Evolutionary conservation across 2,329 filamentous ascomycete genomes (phyloP).

Genomic region (Aschersonia sp.): DNA sequence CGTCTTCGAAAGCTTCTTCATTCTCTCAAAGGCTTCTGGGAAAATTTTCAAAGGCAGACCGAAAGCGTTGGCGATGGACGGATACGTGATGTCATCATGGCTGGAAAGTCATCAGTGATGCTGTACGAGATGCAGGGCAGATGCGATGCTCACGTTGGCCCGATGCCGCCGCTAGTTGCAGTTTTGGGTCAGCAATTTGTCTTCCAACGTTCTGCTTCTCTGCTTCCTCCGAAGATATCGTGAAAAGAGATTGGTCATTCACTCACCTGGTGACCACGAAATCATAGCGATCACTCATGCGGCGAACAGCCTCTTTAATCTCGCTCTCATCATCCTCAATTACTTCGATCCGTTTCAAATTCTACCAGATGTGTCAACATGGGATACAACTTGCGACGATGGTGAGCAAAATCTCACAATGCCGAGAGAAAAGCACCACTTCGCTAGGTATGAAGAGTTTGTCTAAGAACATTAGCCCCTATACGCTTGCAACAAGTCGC

Average conservation of each 20-base stretch:
- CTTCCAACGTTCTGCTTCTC: background rate
- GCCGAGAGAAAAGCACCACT: slow-evolving; percentile 48
- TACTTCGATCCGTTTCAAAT: slow-evolving; percentile 77
- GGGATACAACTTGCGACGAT: no score
- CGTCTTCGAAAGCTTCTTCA: slow-evolving; percentile 68
- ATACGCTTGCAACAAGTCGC: background rate
- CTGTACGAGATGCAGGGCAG: slow-evolving; percentile 4
- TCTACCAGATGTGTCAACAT: slow-evolving; percentile 19
- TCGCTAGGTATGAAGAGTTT: slow-evolving; percentile 49
- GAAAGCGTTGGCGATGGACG: slow-evolving; percentile 86
- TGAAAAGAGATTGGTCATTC: no score
- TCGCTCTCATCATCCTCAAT: slow-evolving; percentile 86
- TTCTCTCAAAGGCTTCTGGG: slow-evolving; percentile 60
- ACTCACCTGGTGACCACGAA: slow-evolving; percentile 72
- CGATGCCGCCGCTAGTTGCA: slow-evolving; percentile 65
- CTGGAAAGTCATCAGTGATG: slow-evolving; percentile 24
- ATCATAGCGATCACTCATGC: slow-evolving; percentile 85
- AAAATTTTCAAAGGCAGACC: slow-evolving; percentile 63
- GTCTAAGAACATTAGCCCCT: slow-evolving; percentile 28
- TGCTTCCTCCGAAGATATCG: no score
- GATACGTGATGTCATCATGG: slow-evolving; percentile 96
- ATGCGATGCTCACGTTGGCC: slow-evolving; percentile 60
- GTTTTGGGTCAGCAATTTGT: background rate
- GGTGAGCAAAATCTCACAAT: slow-evolving; percentile 28
- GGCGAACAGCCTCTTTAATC: slow-evolving; percentile 72